Evolutionary conservation across 495 filamentous ascomycete species (phyloP).

Genomic region (Hypomontagnella submonticulosa): DNA sequence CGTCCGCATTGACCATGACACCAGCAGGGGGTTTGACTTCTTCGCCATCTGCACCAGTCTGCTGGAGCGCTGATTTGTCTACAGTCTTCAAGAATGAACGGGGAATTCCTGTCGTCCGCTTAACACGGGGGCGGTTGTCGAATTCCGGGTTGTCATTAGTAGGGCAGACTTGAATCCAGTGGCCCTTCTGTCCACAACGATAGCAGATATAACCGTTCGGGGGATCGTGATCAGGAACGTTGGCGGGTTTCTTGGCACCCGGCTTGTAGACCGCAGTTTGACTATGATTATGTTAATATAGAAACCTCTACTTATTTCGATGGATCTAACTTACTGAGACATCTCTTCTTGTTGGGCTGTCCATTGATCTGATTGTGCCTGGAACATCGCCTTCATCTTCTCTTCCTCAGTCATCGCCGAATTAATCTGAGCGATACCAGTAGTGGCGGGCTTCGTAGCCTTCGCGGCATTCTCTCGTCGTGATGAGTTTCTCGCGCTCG

Average conservation of each 20-base stretch:
- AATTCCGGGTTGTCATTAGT: constrained; percentile 97
- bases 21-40: constrained; percentile 81
- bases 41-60: constrained; percentile 78
- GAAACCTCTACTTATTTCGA: not conserved
- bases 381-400: constrained; percentile 88
- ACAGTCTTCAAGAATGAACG: constrained; percentile 92
- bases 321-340: constrained; percentile 77
- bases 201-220: constrained; percentile 96
- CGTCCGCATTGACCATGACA: constrained; percentile 97
- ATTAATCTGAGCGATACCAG: constrained; percentile 68
- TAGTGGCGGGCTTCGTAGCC: constrained; percentile 66
- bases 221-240: constrained; percentile 88
- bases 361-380: constrained; percentile 86
- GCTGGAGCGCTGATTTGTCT: constrained; percentile 80
- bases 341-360: constrained; percentile 88
- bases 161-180: constrained; percentile 97
- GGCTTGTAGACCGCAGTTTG: constrained; percentile 64
- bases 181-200: constrained; percentile 96
- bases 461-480: constrained; percentile 71
- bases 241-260: constrained; percentile 70
- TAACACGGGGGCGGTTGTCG: constrained; percentile 88
- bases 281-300: constrained; percentile 55
- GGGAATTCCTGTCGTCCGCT: constrained; percentile 95
- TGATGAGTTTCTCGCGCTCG: constrained; percentile 82
- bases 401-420: constrained; percentile 88